phyloP scores from a whole-genome alignment of 805 yeast species.

The Candida corydali region DNA sequence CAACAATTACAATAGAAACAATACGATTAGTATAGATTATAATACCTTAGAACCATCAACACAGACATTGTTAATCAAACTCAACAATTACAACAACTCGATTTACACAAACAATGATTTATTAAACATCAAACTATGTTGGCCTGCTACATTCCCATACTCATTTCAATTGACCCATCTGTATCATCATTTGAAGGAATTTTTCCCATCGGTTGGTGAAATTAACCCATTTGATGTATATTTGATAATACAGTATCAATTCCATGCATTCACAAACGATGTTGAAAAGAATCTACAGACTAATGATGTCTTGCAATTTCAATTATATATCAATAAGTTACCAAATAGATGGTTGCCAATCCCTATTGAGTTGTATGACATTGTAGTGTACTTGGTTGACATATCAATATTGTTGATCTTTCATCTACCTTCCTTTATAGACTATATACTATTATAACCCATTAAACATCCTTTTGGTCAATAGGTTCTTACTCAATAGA shows the following conservation, averaged over 20 bases:
- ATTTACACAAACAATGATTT: slow-evolving; percentile 23
- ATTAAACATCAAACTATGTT: slow-evolving; percentile 28
- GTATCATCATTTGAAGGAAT: slow-evolving; percentile 16
- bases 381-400: slow-evolving; percentile 24
- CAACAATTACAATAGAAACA: not conserved
- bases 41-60: slow-evolving; percentile 8
- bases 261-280: slow-evolving; percentile 19
- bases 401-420: slow-evolving; percentile 14
- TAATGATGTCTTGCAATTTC: slow-evolving; percentile 15
- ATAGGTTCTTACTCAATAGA: too few species aligned
- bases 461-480: too few species aligned
- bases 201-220: not conserved
- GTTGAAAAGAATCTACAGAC: slow-evolving; percentile 7
- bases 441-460: slow-evolving; percentile 10
- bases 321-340: slow-evolving; percentile 23
- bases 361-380: slow-evolving; percentile 28
- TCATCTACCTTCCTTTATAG: slow-evolving; percentile 6
- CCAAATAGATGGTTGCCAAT: slow-evolving; percentile 26
- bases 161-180: slow-evolving; percentile 19
- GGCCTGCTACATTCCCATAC: slow-evolving; percentile 33
- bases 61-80: slow-evolving; percentile 21
- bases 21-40: slow-evolving; percentile 9
- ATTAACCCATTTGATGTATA: slow-evolving; percentile 19
- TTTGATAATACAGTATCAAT: slow-evolving; percentile 17
- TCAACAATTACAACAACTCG: slow-evolving; percentile 30